Conservation (phyloP, 164 flowering plant species). For the Piper longum region DNA sequence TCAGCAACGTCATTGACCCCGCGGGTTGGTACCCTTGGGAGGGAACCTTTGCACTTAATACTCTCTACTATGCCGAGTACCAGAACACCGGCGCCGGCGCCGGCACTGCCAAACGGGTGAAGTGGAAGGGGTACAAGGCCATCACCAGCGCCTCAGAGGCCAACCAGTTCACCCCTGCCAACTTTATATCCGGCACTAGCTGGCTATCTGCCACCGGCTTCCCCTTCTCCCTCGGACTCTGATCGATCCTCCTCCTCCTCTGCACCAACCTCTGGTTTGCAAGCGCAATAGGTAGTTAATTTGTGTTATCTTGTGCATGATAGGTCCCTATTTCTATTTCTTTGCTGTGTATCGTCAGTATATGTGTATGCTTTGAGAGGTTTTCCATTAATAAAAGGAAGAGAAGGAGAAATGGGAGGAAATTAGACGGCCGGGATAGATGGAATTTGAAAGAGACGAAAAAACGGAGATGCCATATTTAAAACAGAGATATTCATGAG, state of each 20-base stretch:
- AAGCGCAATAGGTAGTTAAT: no score
- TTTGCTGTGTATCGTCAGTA: no score
- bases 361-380: no score
- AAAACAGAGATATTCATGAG: no score
- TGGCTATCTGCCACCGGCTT: constrained; percentile 52
- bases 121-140: constrained; percentile 51
- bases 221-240: constrained; percentile 47
- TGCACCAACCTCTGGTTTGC: neutral
- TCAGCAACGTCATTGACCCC: constrained; percentile 39
- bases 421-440: no score
- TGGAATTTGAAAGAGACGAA: no score
- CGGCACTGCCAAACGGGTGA: constrained; percentile 36
- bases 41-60: constrained; percentile 46
- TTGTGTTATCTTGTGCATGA: no score
- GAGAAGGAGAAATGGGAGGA: no score
- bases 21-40: constrained; percentile 71
- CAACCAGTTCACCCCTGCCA: constrained; percentile 24
- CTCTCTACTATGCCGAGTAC: constrained; percentile 54
- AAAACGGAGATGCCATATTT: no score
- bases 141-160: constrained; percentile 39
- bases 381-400: no score
- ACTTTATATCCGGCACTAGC: constrained; percentile 35
- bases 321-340: no score
- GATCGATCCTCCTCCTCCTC: neutral
- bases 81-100: constrained; percentile 61